phyloP scores from a whole-genome alignment of 2,329 filamentous ascomycete species.

The Ophiosphaerella narmari region DNA sequence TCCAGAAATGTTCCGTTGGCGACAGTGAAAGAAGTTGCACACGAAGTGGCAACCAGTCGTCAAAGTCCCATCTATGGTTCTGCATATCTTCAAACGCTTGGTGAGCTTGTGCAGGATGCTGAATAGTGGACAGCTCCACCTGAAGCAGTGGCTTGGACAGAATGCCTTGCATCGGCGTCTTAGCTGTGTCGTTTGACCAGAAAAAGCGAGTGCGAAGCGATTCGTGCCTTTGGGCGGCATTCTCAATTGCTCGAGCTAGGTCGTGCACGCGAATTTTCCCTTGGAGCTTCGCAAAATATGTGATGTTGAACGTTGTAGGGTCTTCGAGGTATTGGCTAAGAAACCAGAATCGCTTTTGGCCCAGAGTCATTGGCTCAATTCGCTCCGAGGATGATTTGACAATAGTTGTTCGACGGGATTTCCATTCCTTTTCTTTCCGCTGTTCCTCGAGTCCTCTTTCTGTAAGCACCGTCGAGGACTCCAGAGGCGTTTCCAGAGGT shows the following conservation, averaged over 20 bases:
- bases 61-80: conserved; percentile 47
- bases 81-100: conserved; percentile 28
- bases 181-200: conserved; percentile 11
- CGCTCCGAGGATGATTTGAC: conserved; percentile 6
- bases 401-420: conserved; percentile 3
- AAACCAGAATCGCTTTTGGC: conserved; percentile 52
- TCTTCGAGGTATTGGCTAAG: conserved; percentile 41
- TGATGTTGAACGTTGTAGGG: conserved; percentile 49
- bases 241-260: conserved; percentile 42
- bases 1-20: conserved; percentile 43
- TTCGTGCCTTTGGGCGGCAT: conserved; percentile 16
- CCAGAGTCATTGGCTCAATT: conserved; percentile 43
- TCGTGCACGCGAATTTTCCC: conserved; percentile 39
- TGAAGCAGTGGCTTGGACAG: conserved; percentile 2
- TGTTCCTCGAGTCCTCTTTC: conserved; percentile 1
- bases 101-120: not conserved
- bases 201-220: conserved; percentile 42
- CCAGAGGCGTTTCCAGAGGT: not conserved
- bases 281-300: conserved; percentile 35
- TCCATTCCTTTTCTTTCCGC: conserved; percentile 5
- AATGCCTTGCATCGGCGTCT: conserved; percentile 23
- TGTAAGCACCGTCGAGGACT: conserved; percentile 9
- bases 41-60: conserved; percentile 40
- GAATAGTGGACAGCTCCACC: conserved; percentile 28
- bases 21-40: conserved; percentile 45